phyloP scores from a whole-genome alignment of 169 alveolate species.

The Cryptosporidium canis region DNA sequence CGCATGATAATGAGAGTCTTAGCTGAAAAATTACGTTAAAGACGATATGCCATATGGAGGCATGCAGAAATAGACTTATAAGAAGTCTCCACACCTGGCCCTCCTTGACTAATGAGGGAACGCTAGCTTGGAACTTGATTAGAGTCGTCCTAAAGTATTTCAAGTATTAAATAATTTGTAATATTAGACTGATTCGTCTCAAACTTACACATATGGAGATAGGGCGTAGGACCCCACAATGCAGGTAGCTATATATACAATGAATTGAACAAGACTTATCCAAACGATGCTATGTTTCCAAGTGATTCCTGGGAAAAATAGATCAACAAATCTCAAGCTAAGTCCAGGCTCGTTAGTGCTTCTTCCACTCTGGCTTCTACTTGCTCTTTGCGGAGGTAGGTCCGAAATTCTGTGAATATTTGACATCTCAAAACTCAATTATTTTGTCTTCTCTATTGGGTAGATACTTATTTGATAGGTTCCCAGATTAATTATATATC shows the following conservation, averaged over 20 bases:
- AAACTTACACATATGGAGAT: conserved; percentile 72
- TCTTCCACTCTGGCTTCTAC: neutral
- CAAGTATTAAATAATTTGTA: neutral
- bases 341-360: conserved; percentile 18
- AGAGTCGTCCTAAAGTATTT: conserved; percentile 73
- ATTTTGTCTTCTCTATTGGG: neutral
- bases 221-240: conserved; percentile 58
- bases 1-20: conserved; percentile 83
- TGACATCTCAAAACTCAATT: conserved; percentile 35
- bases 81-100: conserved; percentile 86
- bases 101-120: conserved; percentile 77
- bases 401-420: conserved; percentile 68
- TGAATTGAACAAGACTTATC: conserved; percentile 58
- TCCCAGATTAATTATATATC: neutral
- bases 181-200: neutral
- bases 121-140: conserved; percentile 80
- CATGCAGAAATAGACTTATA: conserved; percentile 83
- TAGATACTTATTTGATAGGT: neutral
- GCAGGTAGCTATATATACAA: conserved; percentile 45
- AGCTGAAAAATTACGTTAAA: conserved; percentile 84
- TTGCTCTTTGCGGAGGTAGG: conserved; percentile 37
- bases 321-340: conserved; percentile 39
- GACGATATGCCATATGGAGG: conserved; percentile 82
- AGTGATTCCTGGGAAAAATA: conserved; percentile 67
- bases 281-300: conserved; percentile 62